Evolutionary conservation across 2,329 filamentous ascomycete species (phyloP).

Genomic region (Talaromyces sp.): DNA sequence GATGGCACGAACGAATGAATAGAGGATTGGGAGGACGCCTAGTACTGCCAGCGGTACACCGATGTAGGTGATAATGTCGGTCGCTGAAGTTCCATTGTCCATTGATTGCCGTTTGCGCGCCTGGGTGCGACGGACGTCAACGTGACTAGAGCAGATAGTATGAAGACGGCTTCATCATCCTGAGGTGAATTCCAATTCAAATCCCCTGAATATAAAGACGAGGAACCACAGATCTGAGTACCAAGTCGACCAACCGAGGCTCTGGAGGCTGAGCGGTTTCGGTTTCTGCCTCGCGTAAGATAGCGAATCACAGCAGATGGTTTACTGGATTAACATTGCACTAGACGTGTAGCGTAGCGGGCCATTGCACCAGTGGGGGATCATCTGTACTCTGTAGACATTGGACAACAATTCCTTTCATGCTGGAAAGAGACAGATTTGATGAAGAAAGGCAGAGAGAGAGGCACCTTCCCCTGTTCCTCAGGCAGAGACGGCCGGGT

Average conservation of each 20-base stretch:
- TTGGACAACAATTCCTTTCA: neutral
- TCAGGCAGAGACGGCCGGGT: neutral
- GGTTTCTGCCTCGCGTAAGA: conserved; percentile 1
- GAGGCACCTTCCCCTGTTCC: neutral
- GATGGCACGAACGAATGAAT: conserved; percentile 59
- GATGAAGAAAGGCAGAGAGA: neutral
- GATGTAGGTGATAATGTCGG: conserved; percentile 53
- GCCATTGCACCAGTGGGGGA: too few species aligned
- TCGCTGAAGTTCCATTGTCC: conserved; percentile 20
- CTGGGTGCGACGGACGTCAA: neutral
- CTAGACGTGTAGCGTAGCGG: neutral
- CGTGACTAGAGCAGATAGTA: neutral
- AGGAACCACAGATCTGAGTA: neutral
- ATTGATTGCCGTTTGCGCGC: neutral
- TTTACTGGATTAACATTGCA: neutral
- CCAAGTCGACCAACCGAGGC: too few species aligned
- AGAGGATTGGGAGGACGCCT: conserved; percentile 60
- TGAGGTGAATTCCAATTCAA: neutral
- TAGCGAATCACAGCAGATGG: neutral
- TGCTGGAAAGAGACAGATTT: neutral
- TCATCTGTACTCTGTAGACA: too few species aligned
- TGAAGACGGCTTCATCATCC: neutral
- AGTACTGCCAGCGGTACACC: conserved; percentile 56
- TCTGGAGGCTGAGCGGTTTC: neutral
- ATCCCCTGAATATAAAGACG: neutral